Evolutionary conservation across 176 grass and related monocot genomes (phyloP).

Genomic region (Oryza meyeriana): DNA sequence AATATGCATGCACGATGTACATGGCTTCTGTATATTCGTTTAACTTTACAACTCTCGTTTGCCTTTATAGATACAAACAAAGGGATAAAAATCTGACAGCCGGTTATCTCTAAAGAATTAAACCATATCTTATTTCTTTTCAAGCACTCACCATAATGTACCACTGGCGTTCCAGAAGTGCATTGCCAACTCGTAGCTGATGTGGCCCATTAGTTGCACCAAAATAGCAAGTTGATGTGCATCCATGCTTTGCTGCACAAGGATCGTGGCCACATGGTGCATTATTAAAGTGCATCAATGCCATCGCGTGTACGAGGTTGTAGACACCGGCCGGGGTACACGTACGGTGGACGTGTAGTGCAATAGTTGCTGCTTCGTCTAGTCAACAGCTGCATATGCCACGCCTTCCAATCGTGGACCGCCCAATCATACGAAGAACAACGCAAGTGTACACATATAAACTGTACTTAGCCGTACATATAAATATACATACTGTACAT

Average conservation of each 20-base stretch:
- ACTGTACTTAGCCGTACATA: not conserved
- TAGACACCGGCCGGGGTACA: not conserved
- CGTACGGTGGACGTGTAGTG: not conserved
- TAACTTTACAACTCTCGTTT: not conserved
- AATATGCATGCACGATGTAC: not conserved
- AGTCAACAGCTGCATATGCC: not conserved
- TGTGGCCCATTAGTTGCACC: constrained; percentile 22
- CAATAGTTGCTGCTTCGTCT: constrained; percentile 13
- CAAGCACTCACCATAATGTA: not conserved
- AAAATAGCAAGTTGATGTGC: constrained; percentile 15
- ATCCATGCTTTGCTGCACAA: not conserved
- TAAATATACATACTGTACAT: too few species aligned
- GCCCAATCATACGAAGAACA: constrained; percentile 33
- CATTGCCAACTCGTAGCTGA: constrained; percentile 20
- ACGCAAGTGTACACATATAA: not conserved
- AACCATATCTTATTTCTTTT: not conserved
- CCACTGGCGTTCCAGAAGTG: not conserved
- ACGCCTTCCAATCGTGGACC: constrained; percentile 33
- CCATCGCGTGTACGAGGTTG: constrained; percentile 35
- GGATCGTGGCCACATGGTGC: constrained; percentile 32
- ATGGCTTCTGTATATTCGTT: too few species aligned
- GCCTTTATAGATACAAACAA: constrained; percentile 4
- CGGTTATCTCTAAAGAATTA: not conserved
- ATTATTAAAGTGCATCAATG: constrained; percentile 37
- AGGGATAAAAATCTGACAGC: not conserved